These are phyloP conservation scores for Annulohypoxylon nitens DNA, from an alignment of 495 filamentous ascomycete species.

Conservation along the genomic window DNA sequence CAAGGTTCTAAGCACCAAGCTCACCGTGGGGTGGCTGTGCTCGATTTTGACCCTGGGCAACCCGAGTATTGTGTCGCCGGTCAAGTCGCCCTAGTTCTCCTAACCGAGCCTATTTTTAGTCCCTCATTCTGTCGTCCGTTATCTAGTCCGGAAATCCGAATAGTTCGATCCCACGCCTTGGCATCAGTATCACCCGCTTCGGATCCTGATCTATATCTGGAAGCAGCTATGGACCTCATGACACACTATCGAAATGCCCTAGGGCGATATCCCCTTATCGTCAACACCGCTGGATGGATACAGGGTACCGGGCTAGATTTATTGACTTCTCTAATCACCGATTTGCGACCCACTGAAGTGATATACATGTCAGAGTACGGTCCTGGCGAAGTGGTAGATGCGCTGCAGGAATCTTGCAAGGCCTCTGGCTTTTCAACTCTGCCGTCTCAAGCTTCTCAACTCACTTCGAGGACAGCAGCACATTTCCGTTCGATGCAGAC, in stretches of 20 bases:
- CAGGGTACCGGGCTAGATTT: slow-evolving; percentile 80
- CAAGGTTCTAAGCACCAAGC: slow-evolving; percentile 41
- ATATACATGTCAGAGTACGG: slow-evolving; percentile 82
- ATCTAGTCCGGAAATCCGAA: slow-evolving; percentile 38
- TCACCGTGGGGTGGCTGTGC: slow-evolving; percentile 66
- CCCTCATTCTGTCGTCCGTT: slow-evolving; percentile 80
- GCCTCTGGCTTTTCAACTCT: slow-evolving; percentile 57
- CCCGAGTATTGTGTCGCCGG: slow-evolving; percentile 85
- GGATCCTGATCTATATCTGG: slow-evolving; percentile 77
- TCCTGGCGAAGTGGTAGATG: slow-evolving; percentile 72
- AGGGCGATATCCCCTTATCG: slow-evolving; percentile 70
- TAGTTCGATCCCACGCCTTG: slow-evolving; percentile 79
- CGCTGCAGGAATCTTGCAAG: slow-evolving; percentile 60
- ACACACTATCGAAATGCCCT: slow-evolving; percentile 68
- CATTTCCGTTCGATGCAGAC: slow-evolving; percentile 84
- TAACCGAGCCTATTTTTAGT: slow-evolving; percentile 75
- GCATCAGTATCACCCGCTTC: slow-evolving; percentile 76
- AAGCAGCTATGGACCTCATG: slow-evolving; percentile 76
- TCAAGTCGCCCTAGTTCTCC: slow-evolving; percentile 76
- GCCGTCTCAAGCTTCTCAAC: slow-evolving; percentile 72
- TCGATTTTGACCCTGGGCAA: slow-evolving; percentile 88
- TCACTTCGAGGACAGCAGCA: slow-evolving; percentile 72
- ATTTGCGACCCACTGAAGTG: slow-evolving; percentile 67
- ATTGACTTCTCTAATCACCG: slow-evolving; percentile 70
- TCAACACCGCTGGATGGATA: slow-evolving; percentile 89